Evolutionary conservation across 2,329 filamentous ascomycete species (phyloP), one percentile per base, ranked within the genome.

Genomic region (Byssochlamys sp.): DNA sequence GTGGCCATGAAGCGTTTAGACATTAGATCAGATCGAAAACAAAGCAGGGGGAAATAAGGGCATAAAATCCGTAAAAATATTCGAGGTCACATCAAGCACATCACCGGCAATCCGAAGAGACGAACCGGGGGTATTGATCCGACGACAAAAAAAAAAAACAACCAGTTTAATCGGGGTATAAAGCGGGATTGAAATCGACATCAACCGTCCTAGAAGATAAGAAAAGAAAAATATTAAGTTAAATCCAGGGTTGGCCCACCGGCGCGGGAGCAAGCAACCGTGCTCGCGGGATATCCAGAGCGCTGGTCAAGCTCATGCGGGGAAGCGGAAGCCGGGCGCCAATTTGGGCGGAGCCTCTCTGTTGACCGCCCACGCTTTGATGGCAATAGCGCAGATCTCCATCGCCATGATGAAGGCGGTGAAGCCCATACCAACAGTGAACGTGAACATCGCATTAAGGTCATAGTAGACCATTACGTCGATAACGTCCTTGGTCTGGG

Each of bases 381-480:
- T 75, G 27, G 90, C 87, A 59, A 96, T 83, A 10, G 88, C 77
- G 28, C 91, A 67, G 24, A 95, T 81, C 56, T 88, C 82, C 85
- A 89, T 96, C 0, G 91, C 86, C 88, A 96, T 92, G 55, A 95
- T 73, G 54, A 96, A 79, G 1, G 86, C 87, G 1, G 90, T 89
- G 5, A 95, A 70, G 1, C 91, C 92, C 83, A 95, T 88, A 9
- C 85, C 88, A 33, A 96, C 82, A 0, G 90, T 96, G 73, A 96
- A 95, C 60, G 90, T 84, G 73, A 96, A 94, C 91, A 96, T 96
- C 61, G 89, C 89, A 67, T 96, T 89, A 14, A 96, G 77, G 3
- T 85, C 74, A 68, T 91, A 87, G 57, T 82, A 80, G 59, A 91
- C 86, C 77, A 96, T 89, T n/a, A 85, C 84, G 9, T 79, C 71